Percentiles rank a stretch among this genome's conserved stretches.
phyloP scores from a whole-genome alignment of 768 basidiomycete genomes.

The Amanita pallidorosea region DNA sequence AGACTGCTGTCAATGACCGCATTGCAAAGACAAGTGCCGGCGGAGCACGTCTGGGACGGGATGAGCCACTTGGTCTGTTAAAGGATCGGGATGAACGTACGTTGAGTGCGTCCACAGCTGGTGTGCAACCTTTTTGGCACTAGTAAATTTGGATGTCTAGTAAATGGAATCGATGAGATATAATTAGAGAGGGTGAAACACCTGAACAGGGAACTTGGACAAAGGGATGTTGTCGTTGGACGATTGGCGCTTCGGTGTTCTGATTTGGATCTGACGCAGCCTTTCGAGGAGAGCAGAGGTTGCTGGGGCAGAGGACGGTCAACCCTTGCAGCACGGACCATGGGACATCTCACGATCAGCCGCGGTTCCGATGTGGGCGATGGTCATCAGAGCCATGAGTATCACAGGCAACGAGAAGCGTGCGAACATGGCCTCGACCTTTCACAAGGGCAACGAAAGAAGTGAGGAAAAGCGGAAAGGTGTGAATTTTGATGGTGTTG shows the following conservation, averaged over 20 bases:
- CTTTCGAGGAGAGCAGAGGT: not conserved
- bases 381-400: not conserved
- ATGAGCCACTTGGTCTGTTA: not conserved
- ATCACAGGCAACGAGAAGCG: not conserved
- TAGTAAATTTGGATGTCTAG: too few relatives aligned
- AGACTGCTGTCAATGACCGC: not conserved
- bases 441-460: not conserved
- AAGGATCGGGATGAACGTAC: not conserved
- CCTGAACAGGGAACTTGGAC: not conserved
- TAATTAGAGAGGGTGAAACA: not conserved
- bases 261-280: not conserved
- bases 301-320: not conserved
- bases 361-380: not conserved
- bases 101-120: not conserved
- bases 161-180: too few relatives aligned
- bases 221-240: not conserved
- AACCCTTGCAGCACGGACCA: too few relatives aligned
- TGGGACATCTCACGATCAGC: not conserved
- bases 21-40: constrained; percentile 1
- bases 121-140: not conserved
- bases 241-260: not conserved
- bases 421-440: not conserved
- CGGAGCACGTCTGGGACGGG: not conserved
- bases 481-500: not conserved
- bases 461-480: not conserved